Evolutionary conservation across 2,329 filamentous ascomycete genomes (phyloP).

Genomic region (Neofusicoccum cordaticola): DNA sequence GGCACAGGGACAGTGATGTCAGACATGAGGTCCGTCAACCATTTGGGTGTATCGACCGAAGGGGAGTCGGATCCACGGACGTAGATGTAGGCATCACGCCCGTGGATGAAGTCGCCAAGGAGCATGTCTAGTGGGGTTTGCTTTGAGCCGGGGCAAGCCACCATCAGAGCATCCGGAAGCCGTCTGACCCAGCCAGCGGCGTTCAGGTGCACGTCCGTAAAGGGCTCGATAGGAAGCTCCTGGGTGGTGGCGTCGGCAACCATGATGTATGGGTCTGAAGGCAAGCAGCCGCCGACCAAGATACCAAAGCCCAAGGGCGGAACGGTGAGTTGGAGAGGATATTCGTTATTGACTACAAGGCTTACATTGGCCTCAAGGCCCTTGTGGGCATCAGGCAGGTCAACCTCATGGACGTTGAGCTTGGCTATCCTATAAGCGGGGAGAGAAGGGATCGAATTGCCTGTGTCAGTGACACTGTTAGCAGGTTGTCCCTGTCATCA

Average conservation of each 20-base stretch:
- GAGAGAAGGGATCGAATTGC: slow-evolving; percentile 67
- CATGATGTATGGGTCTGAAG: slow-evolving; percentile 69
- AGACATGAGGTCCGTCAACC: slow-evolving; percentile 77
- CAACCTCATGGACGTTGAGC: slow-evolving; percentile 73
- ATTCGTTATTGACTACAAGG: slow-evolving; percentile 69
- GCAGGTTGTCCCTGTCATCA: slow-evolving; percentile 43
- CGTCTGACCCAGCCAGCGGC: slow-evolving; percentile 70
- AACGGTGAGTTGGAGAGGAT: slow-evolving; percentile 71
- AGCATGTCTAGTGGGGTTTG: slow-evolving; percentile 83
- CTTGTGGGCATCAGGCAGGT: slow-evolving; percentile 51
- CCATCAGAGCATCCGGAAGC: slow-evolving; percentile 70
- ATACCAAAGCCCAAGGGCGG: slow-evolving; percentile 82
- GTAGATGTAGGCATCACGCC: slow-evolving; percentile 74
- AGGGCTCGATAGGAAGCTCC: slow-evolving; percentile 65
- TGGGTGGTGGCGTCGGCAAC: slow-evolving; percentile 74
- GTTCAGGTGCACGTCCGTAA: slow-evolving; percentile 64
- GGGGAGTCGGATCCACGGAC: slow-evolving; percentile 73
- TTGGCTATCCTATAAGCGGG: slow-evolving; percentile 80
- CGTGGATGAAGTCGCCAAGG: slow-evolving; percentile 76
- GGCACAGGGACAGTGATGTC: slow-evolving; percentile 81
- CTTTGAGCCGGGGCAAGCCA: slow-evolving; percentile 70
- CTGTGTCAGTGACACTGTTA: slow-evolving; percentile 28
- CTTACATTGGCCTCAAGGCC: slow-evolving; percentile 80
- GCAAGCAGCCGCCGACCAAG: slow-evolving; percentile 75
- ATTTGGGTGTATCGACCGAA: slow-evolving; percentile 67